These are phyloP conservation scores for Hanseniaspora lindneri DNA, from an alignment of 805 yeast species.

Conservation along the genomic window DNA sequence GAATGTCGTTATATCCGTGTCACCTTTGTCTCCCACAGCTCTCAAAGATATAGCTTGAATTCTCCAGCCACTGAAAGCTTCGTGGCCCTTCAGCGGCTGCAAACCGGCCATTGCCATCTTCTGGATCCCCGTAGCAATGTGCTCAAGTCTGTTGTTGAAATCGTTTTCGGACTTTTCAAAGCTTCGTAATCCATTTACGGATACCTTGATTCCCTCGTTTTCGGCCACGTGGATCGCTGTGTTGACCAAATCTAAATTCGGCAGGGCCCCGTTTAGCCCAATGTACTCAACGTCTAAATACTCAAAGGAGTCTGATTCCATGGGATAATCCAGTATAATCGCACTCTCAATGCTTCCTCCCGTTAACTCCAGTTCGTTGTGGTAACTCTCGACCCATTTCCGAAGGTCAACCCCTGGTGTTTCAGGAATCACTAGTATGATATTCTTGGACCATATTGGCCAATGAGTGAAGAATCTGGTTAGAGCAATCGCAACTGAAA, in stretches of 20 bases:
- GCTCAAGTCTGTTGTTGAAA: constrained; percentile 45
- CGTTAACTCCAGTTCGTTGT: constrained; percentile 66
- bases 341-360: constrained; percentile 95
- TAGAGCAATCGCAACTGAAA: constrained; percentile 57
- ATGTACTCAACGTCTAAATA: constrained; percentile 65
- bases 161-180: constrained; percentile 32
- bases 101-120: constrained; percentile 64
- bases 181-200: constrained; percentile 49
- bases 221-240: constrained; percentile 61
- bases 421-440: constrained; percentile 72
- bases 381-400: constrained; percentile 90
- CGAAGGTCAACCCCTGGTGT: constrained; percentile 58
- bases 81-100: constrained; percentile 52
- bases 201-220: constrained; percentile 62
- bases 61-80: constrained; percentile 92
- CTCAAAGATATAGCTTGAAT: constrained; percentile 76
- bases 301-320: constrained; percentile 53
- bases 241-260: constrained; percentile 81
- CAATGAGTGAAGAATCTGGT: constrained; percentile 71
- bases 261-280: constrained; percentile 91
- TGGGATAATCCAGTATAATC: constrained; percentile 66
- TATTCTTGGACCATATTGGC: constrained; percentile 92
- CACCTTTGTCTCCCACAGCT: constrained; percentile 50
- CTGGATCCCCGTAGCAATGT: constrained; percentile 53
- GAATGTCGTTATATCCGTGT: constrained; percentile 72